Base-by-base conservation (phyloP, 1,284 basidiomycete species). In the Takashimella koratensis region DNA sequence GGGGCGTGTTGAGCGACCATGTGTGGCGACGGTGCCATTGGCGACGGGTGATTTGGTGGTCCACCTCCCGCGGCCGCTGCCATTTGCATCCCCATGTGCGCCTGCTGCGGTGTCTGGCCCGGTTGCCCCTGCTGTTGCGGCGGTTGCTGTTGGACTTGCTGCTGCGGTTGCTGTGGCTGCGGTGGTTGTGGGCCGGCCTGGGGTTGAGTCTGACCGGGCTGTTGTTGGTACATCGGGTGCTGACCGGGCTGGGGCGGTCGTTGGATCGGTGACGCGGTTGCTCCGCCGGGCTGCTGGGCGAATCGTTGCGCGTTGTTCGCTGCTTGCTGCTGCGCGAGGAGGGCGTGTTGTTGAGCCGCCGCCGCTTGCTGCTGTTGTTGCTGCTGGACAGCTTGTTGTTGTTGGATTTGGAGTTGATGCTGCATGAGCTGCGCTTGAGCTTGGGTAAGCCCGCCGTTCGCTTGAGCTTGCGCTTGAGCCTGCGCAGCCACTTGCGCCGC, bases 21-120 rank as follows among this genome's bases (percentile, higher is more conserved):
- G 25, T 64, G 65, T 11, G 63, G 67, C 2, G 67, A 69, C 2
- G 65, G 65, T 11, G 56, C 58, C 21, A 65, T 51, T 20, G 67
- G 67, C 5, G 67, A 67, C 4, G 52, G 51, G 27, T 60, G 55
- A 52, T 62, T 64, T 1, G 62, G 58, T 11, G 62, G 60, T 11
- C 60, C 61, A 5, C 53, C 56, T 22, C 57, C 54, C 1, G 54
- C 51, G 43, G 44, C 48, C 16, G 30, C 30, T 1, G 64, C 60
- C 39, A 60, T 59, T 53, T 64, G 64, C 51, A 66, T 56, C 2
- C 51, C 56, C 30, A 62, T 54, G 49, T 62, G 57, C 19, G 48
- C 47, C 5, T 51, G 56, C 24, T 54, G 53, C 3, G 55, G 51
- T 2, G 53, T 47, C n/a, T 36, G 30, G 10, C 30, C 30, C 16